phyloP scores from a whole-genome alignment of 768 basidiomycete species.

The Chlorophyllum brunneum region DNA sequence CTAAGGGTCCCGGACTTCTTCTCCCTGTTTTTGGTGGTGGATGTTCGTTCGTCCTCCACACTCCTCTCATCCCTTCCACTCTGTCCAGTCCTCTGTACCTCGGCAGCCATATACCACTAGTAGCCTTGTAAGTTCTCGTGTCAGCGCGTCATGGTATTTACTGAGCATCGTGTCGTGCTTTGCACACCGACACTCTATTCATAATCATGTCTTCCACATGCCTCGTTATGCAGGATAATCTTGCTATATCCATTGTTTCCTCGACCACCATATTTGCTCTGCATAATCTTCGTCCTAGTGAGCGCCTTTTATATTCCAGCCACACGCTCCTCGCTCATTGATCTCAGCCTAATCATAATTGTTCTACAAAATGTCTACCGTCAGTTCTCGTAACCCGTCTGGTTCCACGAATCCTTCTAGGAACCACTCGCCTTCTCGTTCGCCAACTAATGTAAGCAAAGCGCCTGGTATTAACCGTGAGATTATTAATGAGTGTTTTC shows the following conservation, averaged over 20 bases:
- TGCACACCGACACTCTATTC: background rate
- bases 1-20: constrained; percentile 18
- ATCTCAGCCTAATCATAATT: constrained; percentile 20
- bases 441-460: constrained; percentile 49
- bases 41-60: constrained; percentile 11
- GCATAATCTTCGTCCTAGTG: constrained; percentile 5
- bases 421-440: constrained; percentile 57
- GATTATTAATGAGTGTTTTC: constrained; percentile 5
- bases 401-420: constrained; percentile 65
- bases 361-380: constrained; percentile 31
- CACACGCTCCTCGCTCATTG: constrained; percentile 17
- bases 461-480: background rate
- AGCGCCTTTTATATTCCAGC: constrained; percentile 14
- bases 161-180: background rate
- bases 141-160: background rate
- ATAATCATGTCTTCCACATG: too few species aligned
- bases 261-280: constrained; percentile 5
- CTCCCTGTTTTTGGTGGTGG: constrained; percentile 6
- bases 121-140: constrained; percentile 9
- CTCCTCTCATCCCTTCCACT: constrained; percentile 27
- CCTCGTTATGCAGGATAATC: constrained; percentile 1
- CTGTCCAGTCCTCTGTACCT: constrained; percentile 21
- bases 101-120: constrained; percentile 12
- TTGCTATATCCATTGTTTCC: background rate
- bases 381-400: constrained; percentile 62